Percentiles rank a stretch among this genome's conserved stretches.
These are phyloP conservation scores for Rhodamnia rubescens DNA, from an alignment of 345 rosid species.

Conservation along the genomic window DNA sequence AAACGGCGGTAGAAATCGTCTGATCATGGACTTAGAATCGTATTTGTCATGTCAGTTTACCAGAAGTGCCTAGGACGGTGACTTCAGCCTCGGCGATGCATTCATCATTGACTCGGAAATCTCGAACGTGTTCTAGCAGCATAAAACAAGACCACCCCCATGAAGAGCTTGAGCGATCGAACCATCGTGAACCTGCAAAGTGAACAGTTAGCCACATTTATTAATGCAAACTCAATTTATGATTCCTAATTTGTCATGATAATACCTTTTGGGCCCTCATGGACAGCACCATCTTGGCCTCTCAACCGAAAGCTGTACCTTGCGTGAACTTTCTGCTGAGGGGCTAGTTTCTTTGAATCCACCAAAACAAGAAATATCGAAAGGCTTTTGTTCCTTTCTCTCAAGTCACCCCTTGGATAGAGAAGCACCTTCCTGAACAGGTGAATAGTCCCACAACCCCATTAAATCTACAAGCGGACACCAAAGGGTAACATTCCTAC, in stretches of 20 bases:
- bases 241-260: not conserved
- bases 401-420: not conserved
- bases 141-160: not conserved
- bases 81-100: not conserved
- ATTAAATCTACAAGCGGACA: not conserved
- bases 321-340: not conserved
- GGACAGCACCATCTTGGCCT: not conserved
- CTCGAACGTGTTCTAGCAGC: not conserved
- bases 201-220: not conserved
- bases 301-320: not conserved
- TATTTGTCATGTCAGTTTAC: not conserved
- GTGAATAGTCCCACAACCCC: not conserved
- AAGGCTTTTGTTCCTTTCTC: not conserved
- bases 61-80: not conserved
- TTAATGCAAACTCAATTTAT: not conserved
- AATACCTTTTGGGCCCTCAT: not conserved
- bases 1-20: not conserved
- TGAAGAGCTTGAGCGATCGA: not conserved
- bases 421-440: not conserved
- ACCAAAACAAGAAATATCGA: not conserved
- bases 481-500: no score
- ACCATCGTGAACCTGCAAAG: not conserved
- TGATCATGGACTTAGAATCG: not conserved
- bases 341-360: not conserved
- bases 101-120: not conserved